Conservation (phyloP, 2,329 filamentous ascomycete species). For the Pseudogymnoascus sp. region DNA sequence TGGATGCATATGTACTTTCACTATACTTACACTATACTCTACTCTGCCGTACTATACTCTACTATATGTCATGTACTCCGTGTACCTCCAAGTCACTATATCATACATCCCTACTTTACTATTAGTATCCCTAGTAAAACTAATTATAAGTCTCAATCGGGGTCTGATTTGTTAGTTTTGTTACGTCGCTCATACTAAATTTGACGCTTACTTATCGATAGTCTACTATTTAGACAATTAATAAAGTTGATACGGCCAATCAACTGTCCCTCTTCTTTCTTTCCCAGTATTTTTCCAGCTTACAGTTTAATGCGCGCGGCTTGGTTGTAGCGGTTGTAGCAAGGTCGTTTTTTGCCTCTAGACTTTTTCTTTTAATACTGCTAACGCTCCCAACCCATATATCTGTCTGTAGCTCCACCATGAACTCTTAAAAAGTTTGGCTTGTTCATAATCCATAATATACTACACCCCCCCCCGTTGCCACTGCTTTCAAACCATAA, state of each 20-base stretch:
- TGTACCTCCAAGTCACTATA: not conserved
- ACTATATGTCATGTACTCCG: not conserved
- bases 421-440: conserved; percentile 2
- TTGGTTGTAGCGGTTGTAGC: not conserved
- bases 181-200: conserved; percentile 2
- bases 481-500: not conserved
- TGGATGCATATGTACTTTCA: not conserved
- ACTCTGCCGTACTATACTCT: not conserved
- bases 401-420: not conserved
- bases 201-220: conserved; percentile 5
- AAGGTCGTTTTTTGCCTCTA: conserved; percentile 1
- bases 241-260: not conserved
- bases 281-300: not conserved
- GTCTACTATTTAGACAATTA: not conserved
- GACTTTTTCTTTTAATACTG: conserved; percentile 2
- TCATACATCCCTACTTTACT: not conserved
- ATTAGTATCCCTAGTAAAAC: not conserved
- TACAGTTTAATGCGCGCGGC: not conserved
- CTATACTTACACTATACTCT: not conserved
- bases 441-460: not conserved
- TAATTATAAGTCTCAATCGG: conserved; percentile 3
- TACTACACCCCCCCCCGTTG: not conserved
- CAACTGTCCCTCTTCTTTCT: not conserved
- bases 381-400: not conserved
- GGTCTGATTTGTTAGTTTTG: not conserved